A percentile compares a stretch with the other conserved stretches of the same genome.
Conservation (phyloP, 805 yeast genomes). For the Starmerella asiatica region DNA sequence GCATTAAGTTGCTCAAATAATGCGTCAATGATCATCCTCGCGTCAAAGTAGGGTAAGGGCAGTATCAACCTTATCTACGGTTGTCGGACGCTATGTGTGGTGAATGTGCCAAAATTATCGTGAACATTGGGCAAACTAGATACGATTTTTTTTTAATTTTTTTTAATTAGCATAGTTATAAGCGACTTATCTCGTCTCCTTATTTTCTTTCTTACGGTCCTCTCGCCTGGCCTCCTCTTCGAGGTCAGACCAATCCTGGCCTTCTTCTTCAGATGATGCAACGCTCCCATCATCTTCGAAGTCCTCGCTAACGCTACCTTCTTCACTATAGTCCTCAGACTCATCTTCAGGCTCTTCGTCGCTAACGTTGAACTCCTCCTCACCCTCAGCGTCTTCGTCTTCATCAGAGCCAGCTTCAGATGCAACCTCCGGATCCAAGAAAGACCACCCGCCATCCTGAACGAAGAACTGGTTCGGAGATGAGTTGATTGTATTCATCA, state of each 20-base stretch:
- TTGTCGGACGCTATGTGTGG: no score
- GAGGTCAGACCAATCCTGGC: constrained; percentile 47
- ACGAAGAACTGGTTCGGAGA: constrained; percentile 87
- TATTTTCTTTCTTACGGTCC: constrained; percentile 20
- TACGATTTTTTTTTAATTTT: no score
- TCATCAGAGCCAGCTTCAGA: constrained; percentile 64
- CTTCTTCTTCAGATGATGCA: constrained; percentile 23
- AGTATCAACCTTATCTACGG: no score
- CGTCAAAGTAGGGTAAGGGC: no score
- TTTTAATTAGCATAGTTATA: no score
- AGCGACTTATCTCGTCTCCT: not conserved
- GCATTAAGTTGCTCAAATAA: constrained; percentile 8
- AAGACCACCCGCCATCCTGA: constrained; percentile 89
- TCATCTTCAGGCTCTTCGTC: constrained; percentile 42
- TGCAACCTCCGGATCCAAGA: constrained; percentile 64
- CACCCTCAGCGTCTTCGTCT: constrained; percentile 43
- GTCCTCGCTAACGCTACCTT: constrained; percentile 15
- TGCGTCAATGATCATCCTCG: constrained; percentile 8
- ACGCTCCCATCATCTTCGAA: constrained; percentile 27
- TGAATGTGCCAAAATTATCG: no score
- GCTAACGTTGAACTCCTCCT: constrained; percentile 52
- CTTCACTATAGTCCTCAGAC: constrained; percentile 25
- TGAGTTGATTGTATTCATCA: constrained; percentile 83
- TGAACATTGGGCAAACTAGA: no score
- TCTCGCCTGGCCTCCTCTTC: constrained; percentile 38